Conservation (phyloP, 2,329 filamentous ascomycete species). For the Herpotrichia juniperi region DNA sequence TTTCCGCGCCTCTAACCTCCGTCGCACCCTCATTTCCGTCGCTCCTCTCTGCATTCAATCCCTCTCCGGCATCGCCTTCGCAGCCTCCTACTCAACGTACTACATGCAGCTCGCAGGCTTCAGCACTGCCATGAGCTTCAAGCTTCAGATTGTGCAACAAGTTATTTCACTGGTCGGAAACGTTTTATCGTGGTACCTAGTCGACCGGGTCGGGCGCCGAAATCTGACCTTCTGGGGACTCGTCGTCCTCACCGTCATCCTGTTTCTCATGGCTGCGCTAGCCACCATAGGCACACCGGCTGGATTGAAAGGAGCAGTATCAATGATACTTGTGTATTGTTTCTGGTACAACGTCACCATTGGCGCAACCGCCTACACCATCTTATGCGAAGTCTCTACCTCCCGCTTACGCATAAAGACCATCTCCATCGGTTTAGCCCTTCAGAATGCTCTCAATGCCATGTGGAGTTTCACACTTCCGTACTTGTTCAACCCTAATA, state of each 20-base stretch:
- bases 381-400: constrained; percentile 81
- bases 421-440: constrained; percentile 45
- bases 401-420: constrained; percentile 81
- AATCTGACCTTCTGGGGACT: constrained; percentile 72
- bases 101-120: constrained; percentile 53
- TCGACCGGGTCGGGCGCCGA: constrained; percentile 76
- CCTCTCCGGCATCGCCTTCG: constrained; percentile 30
- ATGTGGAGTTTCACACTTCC: constrained; percentile 50
- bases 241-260: constrained; percentile 67
- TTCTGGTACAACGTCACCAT: constrained; percentile 83
- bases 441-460: constrained; percentile 38
- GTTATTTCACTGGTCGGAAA: constrained; percentile 63
- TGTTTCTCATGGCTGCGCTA: constrained; percentile 62
- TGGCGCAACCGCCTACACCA: constrained; percentile 84
- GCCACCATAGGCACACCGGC: constrained; percentile 54
- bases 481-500: constrained; percentile 47
- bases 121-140: constrained; percentile 41
- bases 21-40: constrained; percentile 73
- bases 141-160: constrained; percentile 58
- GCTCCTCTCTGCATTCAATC: constrained; percentile 51
- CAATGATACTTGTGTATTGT: constrained; percentile 46
- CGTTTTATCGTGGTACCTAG: constrained; percentile 78
- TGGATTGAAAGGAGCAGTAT: constrained; percentile 58
- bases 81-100: constrained; percentile 46
- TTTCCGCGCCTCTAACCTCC: constrained; percentile 76